These are phyloP conservation scores for Albugo laibachii DNA, from an alignment of 352 stramenopile species.

Conservation along the genomic window DNA sequence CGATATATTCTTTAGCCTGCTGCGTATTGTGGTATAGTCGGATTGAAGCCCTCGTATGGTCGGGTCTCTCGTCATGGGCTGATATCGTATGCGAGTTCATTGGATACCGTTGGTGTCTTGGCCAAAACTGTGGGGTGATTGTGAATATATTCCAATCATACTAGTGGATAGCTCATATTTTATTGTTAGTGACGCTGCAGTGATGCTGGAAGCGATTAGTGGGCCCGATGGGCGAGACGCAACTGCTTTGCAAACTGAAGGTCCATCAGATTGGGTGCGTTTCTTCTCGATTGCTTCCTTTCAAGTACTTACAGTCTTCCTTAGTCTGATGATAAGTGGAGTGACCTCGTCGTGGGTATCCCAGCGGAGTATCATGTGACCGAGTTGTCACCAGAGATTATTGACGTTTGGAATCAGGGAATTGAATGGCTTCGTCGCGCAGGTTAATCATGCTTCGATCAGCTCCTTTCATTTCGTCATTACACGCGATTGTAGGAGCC, in stretches of 20 bases:
- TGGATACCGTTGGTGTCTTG: constrained; percentile 93
- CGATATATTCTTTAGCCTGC: constrained; percentile 37
- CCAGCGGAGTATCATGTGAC: constrained; percentile 88
- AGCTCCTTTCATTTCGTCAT: constrained; percentile 1
- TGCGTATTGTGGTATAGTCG: constrained; percentile 90
- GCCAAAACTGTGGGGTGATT: constrained; percentile 54
- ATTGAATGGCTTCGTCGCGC: constrained; percentile 44
- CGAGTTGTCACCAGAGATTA: constrained; percentile 75
- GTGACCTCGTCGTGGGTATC: constrained; percentile 79
- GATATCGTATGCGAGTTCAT: constrained; percentile 91
- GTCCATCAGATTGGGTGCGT: constrained; percentile 37
- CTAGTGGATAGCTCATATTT: no score
- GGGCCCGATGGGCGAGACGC: constrained; percentile 68
- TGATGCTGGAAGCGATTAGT: constrained; percentile 61
- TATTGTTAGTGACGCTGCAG: constrained; percentile 34
- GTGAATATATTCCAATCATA: not conserved
- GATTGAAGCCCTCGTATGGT: constrained; percentile 95
- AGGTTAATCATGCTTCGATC: constrained; percentile 6
- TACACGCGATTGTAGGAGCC: constrained; percentile 12
- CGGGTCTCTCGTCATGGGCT: constrained; percentile 91
- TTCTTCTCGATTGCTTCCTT: not conserved
- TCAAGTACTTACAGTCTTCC: not conserved
- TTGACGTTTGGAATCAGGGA: constrained; percentile 63
- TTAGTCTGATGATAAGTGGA: constrained; percentile 14
- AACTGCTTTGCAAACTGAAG: constrained; percentile 34